A percentile compares a stretch with the other conserved stretches of the same genome.
Conservation (phyloP, 1,139 yeast genomes). For the Pichia cactophila region DNA sequence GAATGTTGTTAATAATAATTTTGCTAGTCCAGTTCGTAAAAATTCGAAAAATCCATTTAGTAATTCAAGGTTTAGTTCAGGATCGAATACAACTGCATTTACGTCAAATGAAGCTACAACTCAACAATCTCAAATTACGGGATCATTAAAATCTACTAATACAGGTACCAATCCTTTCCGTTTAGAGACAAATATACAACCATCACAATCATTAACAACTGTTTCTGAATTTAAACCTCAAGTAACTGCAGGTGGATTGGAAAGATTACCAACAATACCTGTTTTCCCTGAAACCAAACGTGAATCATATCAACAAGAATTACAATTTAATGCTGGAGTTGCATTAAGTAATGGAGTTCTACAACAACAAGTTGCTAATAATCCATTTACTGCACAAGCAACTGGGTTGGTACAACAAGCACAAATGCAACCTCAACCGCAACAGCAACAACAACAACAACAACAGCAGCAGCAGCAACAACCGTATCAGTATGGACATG, state of each 20-base stretch:
- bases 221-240: slow-evolving; percentile 33
- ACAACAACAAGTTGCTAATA: slow-evolving; percentile 9
- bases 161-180: slow-evolving; percentile 47
- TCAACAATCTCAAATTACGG: slow-evolving; percentile 3
- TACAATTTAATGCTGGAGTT: slow-evolving; percentile 19
- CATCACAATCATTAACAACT: neutral
- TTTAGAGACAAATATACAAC: slow-evolving; percentile 13
- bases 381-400: slow-evolving; percentile 14
- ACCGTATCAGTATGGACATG: slow-evolving; percentile 1
- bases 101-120: slow-evolving; percentile 11
- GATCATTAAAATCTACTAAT: slow-evolving; percentile 15
- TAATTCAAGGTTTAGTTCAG: slow-evolving; percentile 20
- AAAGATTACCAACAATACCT: slow-evolving; percentile 50
- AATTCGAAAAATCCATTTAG: slow-evolving; percentile 24
- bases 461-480: slow-evolving; percentile 5
- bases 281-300: slow-evolving; percentile 58
- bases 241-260: slow-evolving; percentile 64
- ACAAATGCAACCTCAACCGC: slow-evolving; percentile 12
- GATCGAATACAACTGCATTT: slow-evolving; percentile 20
- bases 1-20: neutral
- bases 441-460: slow-evolving; percentile 4
- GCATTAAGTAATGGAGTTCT: slow-evolving; percentile 19
- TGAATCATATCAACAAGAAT: slow-evolving; percentile 14
- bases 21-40: slow-evolving; percentile 3
- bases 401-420: slow-evolving; percentile 16